Base-by-base conservation (phyloP, 1,284 basidiomycete genomes). In the Cryptococcus neoformans region DNA sequence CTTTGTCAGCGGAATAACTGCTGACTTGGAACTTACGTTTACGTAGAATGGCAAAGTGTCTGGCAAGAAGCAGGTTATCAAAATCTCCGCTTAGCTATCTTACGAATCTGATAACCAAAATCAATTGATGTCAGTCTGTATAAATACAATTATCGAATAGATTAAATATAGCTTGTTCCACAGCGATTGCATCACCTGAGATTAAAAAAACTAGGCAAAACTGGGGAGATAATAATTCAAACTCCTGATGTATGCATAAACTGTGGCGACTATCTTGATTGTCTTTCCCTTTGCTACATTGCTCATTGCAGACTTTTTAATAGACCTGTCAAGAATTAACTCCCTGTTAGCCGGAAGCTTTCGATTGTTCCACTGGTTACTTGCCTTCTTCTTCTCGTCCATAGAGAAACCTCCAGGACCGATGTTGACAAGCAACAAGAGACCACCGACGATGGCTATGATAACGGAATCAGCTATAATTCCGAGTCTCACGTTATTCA, bases 301-400 rank as follows among this genome's bases (percentile, higher is more conserved):
- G 28, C 28, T 28, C 28, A 28, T 28, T 28, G 28, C 28, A 28
- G 28, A 4, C 28, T 4, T 28, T 28, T 39, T 63, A 55, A 38
- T 35, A 48, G 17, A 34, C 40, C 40, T 41, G 28, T 4, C 28
- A 28, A 28, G 4, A 4, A 4, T 28, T 4, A 28, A 41, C 11
- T 41, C 11, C 40, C 16, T 41, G 40, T 41, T 16, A 45, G 38
- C 28, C 28, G 36, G 12, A 12, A 4, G 1, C 11, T 44, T 6
- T 47, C 12, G 37, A 17, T 42, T 45, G 12, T 11, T 39, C 34
- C 38, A 1, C 14, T 28, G 28, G 46, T 40, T 4, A n/a, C 47
- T 45, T 54, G 86, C 92, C 85, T 97, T 98, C 84, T 98, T 98
- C 84, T 98, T 97, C 83, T 98, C 94, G 80, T 99, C 96, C 59